These are phyloP conservation scores for Pseudopediastrum boryanum DNA, from an alignment of 139 green algal genomes.

Conservation along the genomic window DNA sequence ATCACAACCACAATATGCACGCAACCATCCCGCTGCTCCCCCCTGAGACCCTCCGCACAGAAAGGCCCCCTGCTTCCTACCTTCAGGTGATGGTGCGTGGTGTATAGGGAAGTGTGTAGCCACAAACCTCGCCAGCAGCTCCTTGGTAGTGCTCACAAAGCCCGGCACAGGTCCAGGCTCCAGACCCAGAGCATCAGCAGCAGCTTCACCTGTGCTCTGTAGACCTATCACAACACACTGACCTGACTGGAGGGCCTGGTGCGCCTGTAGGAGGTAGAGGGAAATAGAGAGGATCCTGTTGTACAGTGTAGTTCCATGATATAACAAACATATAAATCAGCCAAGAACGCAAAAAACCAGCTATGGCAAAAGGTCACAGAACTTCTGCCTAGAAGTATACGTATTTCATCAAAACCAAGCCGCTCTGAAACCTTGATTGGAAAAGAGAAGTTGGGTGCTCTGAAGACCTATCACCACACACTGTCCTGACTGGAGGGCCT, in stretches of 20 bases:
- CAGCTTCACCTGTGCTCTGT: conserved; percentile 65
- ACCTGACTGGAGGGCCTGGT: conserved; percentile 58
- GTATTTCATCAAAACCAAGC: no score
- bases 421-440: no score
- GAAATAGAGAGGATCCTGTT: no score
- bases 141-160: conserved; percentile 74
- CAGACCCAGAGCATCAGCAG: conserved; percentile 54
- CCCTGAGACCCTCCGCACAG: background rate
- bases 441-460: no score
- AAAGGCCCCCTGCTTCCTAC: background rate
- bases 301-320: no score
- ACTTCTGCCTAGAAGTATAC: no score
- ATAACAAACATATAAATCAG: no score
- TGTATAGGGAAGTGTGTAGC: conserved; percentile 68
- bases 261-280: conserved; percentile 49
- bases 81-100: conserved; percentile 16
- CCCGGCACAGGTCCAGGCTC: conserved; percentile 61
- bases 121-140: conserved; percentile 83
- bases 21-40: background rate
- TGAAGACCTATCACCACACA: conserved; percentile 86
- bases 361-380: no score
- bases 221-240: conserved; percentile 83
- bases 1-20: background rate
- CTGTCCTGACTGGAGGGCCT: conserved; percentile 57
- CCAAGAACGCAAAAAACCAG: no score